Percentiles rank a stretch among this genome's conserved stretches.
Evolutionary conservation across 2,329 filamentous ascomycete species (phyloP).

Genomic region (Aspergillus sp.): DNA sequence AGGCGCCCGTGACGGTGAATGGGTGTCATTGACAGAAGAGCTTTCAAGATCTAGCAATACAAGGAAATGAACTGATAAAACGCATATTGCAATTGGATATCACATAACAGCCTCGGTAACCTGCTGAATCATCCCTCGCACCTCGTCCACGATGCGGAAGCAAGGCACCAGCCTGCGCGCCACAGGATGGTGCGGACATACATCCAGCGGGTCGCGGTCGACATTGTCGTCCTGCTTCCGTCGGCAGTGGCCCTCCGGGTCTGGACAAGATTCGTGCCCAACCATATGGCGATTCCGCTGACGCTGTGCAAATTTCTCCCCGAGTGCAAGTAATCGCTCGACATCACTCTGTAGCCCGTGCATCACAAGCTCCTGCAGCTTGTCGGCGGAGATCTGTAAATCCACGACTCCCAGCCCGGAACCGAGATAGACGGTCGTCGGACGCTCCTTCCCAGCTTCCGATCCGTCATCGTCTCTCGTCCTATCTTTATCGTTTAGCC

Average conservation of each 20-base stretch:
- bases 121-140: slow-evolving; percentile 5
- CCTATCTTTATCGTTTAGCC: not conserved
- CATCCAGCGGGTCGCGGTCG: slow-evolving; percentile 18
- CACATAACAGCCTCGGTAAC: slow-evolving; percentile 5
- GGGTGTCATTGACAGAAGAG: not conserved
- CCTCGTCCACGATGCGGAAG: slow-evolving; percentile 6
- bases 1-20: not conserved
- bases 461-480: not conserved
- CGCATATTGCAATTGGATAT: not conserved
- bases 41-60: not conserved
- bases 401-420: not conserved
- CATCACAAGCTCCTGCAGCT: slow-evolving; percentile 6
- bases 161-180: slow-evolving; percentile 3
- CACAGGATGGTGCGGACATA: slow-evolving; percentile 1
- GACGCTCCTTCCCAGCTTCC: not conserved
- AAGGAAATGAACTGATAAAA: not conserved
- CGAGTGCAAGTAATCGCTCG: not conserved
- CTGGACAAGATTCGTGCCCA: not conserved
- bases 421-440: slow-evolving; percentile 1
- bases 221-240: slow-evolving; percentile 16
- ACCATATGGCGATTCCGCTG: slow-evolving; percentile 5
- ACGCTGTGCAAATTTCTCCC: not conserved
- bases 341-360: not conserved
- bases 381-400: not conserved
- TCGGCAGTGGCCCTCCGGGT: slow-evolving; percentile 3